Percentiles rank a stretch among this genome's conserved stretches.
These are phyloP conservation scores for Penicillium egyptiacum DNA, from an alignment of 495 filamentous ascomycete genomes.

Conservation along the genomic window DNA sequence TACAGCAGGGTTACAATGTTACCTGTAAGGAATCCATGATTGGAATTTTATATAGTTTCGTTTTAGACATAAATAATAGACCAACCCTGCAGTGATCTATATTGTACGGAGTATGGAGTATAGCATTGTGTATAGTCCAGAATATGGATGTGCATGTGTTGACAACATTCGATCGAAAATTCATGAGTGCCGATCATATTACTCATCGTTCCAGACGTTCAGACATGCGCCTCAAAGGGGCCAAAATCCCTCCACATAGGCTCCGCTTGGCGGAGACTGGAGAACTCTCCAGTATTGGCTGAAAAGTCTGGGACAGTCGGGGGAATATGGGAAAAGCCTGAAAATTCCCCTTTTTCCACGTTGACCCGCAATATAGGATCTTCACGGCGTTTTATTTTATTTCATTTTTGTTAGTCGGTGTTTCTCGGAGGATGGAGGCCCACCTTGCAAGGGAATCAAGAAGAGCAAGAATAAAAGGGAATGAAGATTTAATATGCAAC, in stretches of 20 bases:
- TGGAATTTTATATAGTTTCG: no score
- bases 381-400: background rate
- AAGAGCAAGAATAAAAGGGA: background rate
- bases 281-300: conserved; percentile 6
- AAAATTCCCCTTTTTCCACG: background rate
- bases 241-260: conserved; percentile 2
- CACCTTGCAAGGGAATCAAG: background rate
- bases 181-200: background rate
- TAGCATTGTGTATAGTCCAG: no score
- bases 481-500: no score
- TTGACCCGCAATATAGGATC: conserved; percentile 6
- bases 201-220: conserved; percentile 1
- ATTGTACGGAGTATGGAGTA: no score
- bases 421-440: conserved; percentile 1
- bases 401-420: background rate
- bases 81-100: no score
- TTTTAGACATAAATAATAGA: no score
- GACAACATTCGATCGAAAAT: no score
- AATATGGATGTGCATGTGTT: no score
- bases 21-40: background rate
- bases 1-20: background rate
- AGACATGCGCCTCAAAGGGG: background rate
- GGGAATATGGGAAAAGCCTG: conserved; percentile 12
- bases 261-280: conserved; percentile 7
- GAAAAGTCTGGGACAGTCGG: conserved; percentile 4